phyloP scores from a whole-genome alignment of 495 filamentous ascomycete genomes.

The Hypoxylon subgilvum region DNA sequence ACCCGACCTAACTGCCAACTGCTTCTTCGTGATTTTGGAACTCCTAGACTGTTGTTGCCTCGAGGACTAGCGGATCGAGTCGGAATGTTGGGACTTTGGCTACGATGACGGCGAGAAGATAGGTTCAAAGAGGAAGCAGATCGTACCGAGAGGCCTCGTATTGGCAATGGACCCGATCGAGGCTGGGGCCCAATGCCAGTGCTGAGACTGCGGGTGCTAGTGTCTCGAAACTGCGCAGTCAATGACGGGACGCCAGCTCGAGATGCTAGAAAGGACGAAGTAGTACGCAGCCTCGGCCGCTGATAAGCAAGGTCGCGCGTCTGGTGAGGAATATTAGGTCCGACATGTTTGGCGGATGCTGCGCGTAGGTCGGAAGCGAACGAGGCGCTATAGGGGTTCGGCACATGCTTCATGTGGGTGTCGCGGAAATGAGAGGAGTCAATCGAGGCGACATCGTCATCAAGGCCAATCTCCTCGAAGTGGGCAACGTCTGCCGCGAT shows the following conservation, averaged over 20 bases:
- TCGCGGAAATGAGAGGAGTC: conserved; percentile 51
- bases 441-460: conserved; percentile 62
- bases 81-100: conserved; percentile 48
- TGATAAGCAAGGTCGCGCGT: conserved; percentile 36
- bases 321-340: conserved; percentile 32
- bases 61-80: conserved; percentile 44
- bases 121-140: conserved; percentile 38
- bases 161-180: conserved; percentile 39
- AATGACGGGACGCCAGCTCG: conserved; percentile 25
- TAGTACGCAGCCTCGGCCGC: conserved; percentile 27
- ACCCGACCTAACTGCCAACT: conserved; percentile 74
- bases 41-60: conserved; percentile 52
- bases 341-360: conserved; percentile 46
- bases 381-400: conserved; percentile 50
- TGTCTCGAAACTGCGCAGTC: conserved; percentile 36
- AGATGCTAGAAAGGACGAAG: conserved; percentile 26
- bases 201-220: conserved; percentile 36
- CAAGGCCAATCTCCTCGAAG: conserved; percentile 92
- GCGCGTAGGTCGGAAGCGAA: conserved; percentile 51
- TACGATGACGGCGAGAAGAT: conserved; percentile 41
- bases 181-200: conserved; percentile 39
- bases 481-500: conserved; percentile 73
- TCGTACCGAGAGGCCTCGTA: conserved; percentile 46
- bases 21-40: conserved; percentile 57
- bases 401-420: conserved; percentile 51